Base-by-base conservation (phyloP, 2,329 filamentous ascomycete genomes). In the Clonostachys rosea region DNA sequence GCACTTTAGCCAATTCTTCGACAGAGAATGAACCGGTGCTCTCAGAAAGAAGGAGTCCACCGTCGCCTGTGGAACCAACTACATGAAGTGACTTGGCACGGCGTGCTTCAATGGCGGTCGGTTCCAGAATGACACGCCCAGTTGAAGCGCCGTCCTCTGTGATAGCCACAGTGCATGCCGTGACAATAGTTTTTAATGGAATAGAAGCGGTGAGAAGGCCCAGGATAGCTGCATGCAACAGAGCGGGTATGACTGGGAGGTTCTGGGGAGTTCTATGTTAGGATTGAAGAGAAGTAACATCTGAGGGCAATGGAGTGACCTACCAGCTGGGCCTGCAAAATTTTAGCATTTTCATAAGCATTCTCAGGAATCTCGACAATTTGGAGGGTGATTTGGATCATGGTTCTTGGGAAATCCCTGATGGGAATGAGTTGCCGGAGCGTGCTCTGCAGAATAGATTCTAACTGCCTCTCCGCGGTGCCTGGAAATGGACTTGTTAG, bases 331-430 rank as follows among this genome's bases (percentile, higher is more conserved):
- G 81, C 73, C 58, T 83, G 79, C 43, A 73, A 70, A 46, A 84
- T 68, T 56, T 83, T 85, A 46, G 75, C 75, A 59, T 80, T 79
- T 45, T 74, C 70, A 59, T 81, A 80, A 54, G 84, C 81, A 59
- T 87, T 85, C 52, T 84, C 81, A 2, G 87, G 86, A n/a, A 78
- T 73, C 51, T 78, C 76, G 48, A 81, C 77, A 39, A 94, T 73
- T 67, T 95, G 89, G n/a, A 95, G 75, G 11, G 87, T 89, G 52
- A 95, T 70, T 64, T 95, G 89, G 47, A 95, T 84, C 53, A 91
- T 75, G 44, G 81, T 86, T 44, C 89, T 80, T 9, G 89, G 89
- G 56, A 90, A 89, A 60, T 84, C 79, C 58, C 87, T 79, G 54
- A 88, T 77, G 47, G 91, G 79, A 54, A 95, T 82, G 49, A 92